Base-by-base conservation (phyloP, 1,284 basidiomycete species). In the Bjerkandera adusta region DNA sequence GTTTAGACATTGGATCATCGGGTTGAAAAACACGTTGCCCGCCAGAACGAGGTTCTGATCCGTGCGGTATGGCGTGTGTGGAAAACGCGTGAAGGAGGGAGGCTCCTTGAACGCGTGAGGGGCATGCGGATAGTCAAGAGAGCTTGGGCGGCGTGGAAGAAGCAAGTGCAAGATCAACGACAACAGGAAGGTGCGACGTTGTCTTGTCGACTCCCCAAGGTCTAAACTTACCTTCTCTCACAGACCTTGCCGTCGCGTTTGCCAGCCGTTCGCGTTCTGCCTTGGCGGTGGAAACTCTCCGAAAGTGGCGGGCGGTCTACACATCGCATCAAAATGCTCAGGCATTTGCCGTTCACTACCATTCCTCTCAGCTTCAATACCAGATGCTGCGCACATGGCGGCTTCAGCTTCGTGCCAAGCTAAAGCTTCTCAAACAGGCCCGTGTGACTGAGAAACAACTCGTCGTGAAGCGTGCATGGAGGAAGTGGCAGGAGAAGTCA, bases 81-180 rank as follows among this genome's bases (percentile, higher is more conserved):
- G 87, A 81, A 79, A 56, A 83, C 85, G 22, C 79, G 79, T 38
- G 83, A 85, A 60, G 76, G 83, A 13, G 84, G 83, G 15, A 69
- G 68, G 43, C 71, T 83, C 18, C 70, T 89, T 8, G 76, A 79
- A 52, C 73, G 78, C 36, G 76, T 84, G 22, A 73, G 71, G 49
- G 64, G 68, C 4, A 53, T 68, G 11, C 72, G 77, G 21, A 53
- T 80, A 8, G 46, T 79, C 29, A 75, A 72, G 54, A 62, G 66
- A 37, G 67, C 69, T 1, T 82, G 77, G 72, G 56, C 59, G 8
- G 59, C 70, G 21, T 90, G 87, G 89, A 71, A 66, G 51, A 62
- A 62, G 44, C 72, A 68, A 22, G 55, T 84, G 41, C 67, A 66
- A 39, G 61, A 68, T 29, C 67, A 72, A 33, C 63, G 62, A 38